phyloP scores from a whole-genome alignment of 352 stramenopile genomes.

The Globisporangium paddicum region DNA sequence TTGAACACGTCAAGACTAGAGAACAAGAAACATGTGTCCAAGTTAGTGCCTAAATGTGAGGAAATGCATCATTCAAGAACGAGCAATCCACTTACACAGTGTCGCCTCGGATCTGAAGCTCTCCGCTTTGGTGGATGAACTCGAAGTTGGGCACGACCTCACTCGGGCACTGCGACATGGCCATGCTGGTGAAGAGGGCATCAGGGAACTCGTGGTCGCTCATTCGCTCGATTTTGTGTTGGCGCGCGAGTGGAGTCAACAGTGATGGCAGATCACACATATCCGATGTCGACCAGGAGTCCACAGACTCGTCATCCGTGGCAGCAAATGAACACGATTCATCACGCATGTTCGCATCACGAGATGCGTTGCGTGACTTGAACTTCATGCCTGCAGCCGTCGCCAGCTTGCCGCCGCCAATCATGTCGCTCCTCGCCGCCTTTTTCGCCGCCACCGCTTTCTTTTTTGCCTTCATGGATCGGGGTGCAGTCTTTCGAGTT shows the following conservation, averaged over 20 bases:
- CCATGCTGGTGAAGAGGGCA: conserved; percentile 18
- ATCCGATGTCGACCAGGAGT: conserved; percentile 12
- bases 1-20: conserved; percentile 20
- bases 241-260: neutral
- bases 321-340: conserved; percentile 1
- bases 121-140: conserved; percentile 20
- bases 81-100: conserved; percentile 21
- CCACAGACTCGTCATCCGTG: conserved; percentile 8
- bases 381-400: neutral
- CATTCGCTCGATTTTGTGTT: neutral
- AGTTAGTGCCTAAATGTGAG: no score
- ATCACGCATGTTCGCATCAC: neutral
- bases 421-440: neutral
- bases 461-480: no score
- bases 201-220: neutral
- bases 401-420: neutral
- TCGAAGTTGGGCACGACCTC: conserved; percentile 11
- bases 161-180: conserved; percentile 19
- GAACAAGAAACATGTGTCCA: no score
- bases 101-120: conserved; percentile 20
- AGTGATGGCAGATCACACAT: neutral
- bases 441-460: neutral
- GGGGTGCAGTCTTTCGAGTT: neutral
- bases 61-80: no score
- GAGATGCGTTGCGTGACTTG: neutral